These are phyloP conservation scores for Corylus avellana DNA, from an alignment of 306 rosid species.

Conservation along the genomic window DNA sequence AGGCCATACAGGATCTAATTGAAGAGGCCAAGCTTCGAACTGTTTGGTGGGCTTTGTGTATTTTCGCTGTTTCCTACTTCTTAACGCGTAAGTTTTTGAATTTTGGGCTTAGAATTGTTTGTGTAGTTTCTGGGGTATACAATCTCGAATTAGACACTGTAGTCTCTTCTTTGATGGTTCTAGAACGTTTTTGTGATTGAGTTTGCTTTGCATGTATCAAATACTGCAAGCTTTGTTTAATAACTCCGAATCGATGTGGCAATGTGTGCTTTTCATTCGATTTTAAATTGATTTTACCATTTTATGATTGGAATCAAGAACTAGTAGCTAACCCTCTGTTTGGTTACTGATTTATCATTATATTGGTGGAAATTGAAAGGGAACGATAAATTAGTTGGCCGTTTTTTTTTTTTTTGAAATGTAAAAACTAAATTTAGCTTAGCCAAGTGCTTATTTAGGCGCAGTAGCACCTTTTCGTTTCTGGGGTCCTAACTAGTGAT, in stretches of 20 bases:
- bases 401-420: neutral
- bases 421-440: neutral
- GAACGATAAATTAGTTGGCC: neutral
- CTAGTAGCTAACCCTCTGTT: slow-evolving; percentile 1
- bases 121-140: neutral
- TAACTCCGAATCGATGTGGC: neutral
- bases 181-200: neutral
- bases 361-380: neutral
- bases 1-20: slow-evolving; percentile 73
- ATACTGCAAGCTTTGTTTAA: neutral
- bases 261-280: neutral
- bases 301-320: slow-evolving; percentile 9
- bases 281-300: neutral
- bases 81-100: slow-evolving; percentile 60
- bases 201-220: neutral
- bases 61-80: slow-evolving; percentile 76
- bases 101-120: neutral
- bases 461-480: neutral
- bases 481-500: neutral
- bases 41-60: slow-evolving; percentile 88
- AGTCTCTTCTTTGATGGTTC: neutral
- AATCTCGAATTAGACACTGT: neutral
- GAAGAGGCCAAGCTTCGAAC: slow-evolving; percentile 77
- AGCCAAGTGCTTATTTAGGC: neutral
- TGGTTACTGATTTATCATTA: neutral